Evolutionary conservation across 2,329 filamentous ascomycete genomes (phyloP).

Genomic region (Cercospora sesami): DNA sequence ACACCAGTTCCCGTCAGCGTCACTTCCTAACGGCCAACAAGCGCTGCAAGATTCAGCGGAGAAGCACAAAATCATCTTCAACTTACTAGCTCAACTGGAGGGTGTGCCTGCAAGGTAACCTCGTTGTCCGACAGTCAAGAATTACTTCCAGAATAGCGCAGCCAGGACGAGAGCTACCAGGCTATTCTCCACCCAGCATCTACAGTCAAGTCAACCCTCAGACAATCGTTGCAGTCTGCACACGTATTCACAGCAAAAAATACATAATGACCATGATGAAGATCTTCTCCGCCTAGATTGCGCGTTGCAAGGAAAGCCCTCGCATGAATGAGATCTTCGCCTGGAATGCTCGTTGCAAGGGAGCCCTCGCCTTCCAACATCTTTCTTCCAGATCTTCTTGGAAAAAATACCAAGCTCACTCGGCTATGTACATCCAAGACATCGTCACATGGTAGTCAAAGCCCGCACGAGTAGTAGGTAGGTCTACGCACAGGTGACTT

Average conservation of each 20-base stretch:
- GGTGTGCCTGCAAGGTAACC: background rate
- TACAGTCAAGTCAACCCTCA: background rate
- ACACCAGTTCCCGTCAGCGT: background rate
- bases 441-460: background rate
- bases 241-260: background rate
- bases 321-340: background rate
- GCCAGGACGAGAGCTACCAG: background rate
- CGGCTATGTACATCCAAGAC: background rate
- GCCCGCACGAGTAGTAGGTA: background rate
- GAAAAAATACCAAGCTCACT: background rate
- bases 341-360: background rate
- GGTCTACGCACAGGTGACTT: background rate
- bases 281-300: background rate
- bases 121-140: background rate
- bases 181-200: background rate
- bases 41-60: background rate
- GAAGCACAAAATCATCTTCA: background rate
- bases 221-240: background rate
- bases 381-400: background rate
- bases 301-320: background rate
- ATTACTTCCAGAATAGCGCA: background rate
- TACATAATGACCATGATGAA: background rate
- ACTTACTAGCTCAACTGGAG: background rate
- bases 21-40: background rate
- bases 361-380: background rate